phyloP scores from a whole-genome alignment of 108 stramenopile species.

The Skeletonema menzelii region DNA sequence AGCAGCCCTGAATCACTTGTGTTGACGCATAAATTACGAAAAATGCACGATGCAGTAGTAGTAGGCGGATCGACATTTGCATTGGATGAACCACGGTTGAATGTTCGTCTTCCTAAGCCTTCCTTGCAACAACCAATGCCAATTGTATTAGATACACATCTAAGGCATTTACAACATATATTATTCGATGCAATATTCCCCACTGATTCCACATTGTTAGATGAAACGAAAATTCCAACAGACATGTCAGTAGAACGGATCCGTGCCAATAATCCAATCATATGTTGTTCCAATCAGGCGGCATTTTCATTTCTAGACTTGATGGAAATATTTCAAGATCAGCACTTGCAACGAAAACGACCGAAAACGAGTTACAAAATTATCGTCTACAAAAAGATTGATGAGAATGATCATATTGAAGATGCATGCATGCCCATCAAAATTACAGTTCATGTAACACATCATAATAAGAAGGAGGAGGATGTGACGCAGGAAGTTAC shows the following conservation, averaged over 20 bases:
- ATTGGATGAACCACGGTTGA: conserved; percentile 72
- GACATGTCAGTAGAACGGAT: conserved; percentile 32
- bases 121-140: conserved; percentile 60
- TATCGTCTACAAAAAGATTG: conserved; percentile 21
- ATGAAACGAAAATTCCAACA: conserved; percentile 5
- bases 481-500: conserved; percentile 14
- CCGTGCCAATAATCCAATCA: conserved; percentile 29
- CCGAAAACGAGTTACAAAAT: conserved; percentile 29
- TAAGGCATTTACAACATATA: conserved; percentile 41
- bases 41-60: conserved; percentile 78
- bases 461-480: conserved; percentile 7
- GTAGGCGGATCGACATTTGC: conserved; percentile 72
- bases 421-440: conserved; percentile 21
- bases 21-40: conserved; percentile 75
- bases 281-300: conserved; percentile 39
- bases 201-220: background rate
- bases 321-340: conserved; percentile 26
- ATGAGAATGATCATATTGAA: conserved; percentile 17
- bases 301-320: conserved; percentile 30
- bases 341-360: background rate
- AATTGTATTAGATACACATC: conserved; percentile 71
- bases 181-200: conserved; percentile 8
- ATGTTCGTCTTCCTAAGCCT: conserved; percentile 53
- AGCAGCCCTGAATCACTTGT: conserved; percentile 60
- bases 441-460: conserved; percentile 25